Evolutionary conservation across 306 rosid genomes (phyloP).

Genomic region (Ziziphus jujuba): DNA sequence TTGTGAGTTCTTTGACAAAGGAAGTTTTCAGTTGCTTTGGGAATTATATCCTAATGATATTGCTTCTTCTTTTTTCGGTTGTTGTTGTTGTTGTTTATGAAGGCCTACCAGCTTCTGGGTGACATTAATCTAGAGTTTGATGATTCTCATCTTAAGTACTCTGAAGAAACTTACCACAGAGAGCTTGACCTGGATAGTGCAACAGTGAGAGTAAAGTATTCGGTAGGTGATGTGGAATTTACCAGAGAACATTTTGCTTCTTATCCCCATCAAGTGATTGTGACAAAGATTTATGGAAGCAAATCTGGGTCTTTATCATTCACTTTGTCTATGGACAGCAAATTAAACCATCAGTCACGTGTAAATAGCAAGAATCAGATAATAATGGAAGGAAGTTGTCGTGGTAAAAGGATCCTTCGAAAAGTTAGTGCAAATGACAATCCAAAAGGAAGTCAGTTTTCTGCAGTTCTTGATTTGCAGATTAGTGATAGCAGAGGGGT

Average conservation of each 20-base stretch:
- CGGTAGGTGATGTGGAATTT: slow-evolving; percentile 68
- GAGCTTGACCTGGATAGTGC: slow-evolving; percentile 87
- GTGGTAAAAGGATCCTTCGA: slow-evolving; percentile 49
- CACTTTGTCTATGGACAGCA: slow-evolving; percentile 70
- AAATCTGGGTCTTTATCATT: slow-evolving; percentile 69
- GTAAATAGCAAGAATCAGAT: slow-evolving; percentile 59
- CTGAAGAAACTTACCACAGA: slow-evolving; percentile 60
- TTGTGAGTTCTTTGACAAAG: background rate
- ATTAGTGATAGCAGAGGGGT: slow-evolving; percentile 60
- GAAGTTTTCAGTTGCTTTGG: background rate
- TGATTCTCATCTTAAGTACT: slow-evolving; percentile 60
- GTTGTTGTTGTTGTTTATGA: no score
- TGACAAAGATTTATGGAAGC: slow-evolving; percentile 66
- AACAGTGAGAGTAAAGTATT: slow-evolving; percentile 61
- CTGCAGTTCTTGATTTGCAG: slow-evolving; percentile 76
- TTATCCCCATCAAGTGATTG: slow-evolving; percentile 73
- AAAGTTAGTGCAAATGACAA: slow-evolving; percentile 34
- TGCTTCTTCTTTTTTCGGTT: slow-evolving; percentile 4
- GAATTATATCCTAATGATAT: slow-evolving; percentile 13
- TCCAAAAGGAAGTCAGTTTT: slow-evolving; percentile 78
- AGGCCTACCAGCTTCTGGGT: slow-evolving; percentile 85
- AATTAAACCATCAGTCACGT: slow-evolving; percentile 52
- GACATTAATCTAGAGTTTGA: slow-evolving; percentile 80
- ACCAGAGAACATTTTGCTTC: slow-evolving; percentile 87
- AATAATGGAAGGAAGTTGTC: slow-evolving; percentile 74